Percentiles rank a stretch among this genome's conserved stretches.
These are phyloP conservation scores for Globisporangium abappressorium DNA, from an alignment of 352 stramenopile genomes.

Conservation along the genomic window DNA sequence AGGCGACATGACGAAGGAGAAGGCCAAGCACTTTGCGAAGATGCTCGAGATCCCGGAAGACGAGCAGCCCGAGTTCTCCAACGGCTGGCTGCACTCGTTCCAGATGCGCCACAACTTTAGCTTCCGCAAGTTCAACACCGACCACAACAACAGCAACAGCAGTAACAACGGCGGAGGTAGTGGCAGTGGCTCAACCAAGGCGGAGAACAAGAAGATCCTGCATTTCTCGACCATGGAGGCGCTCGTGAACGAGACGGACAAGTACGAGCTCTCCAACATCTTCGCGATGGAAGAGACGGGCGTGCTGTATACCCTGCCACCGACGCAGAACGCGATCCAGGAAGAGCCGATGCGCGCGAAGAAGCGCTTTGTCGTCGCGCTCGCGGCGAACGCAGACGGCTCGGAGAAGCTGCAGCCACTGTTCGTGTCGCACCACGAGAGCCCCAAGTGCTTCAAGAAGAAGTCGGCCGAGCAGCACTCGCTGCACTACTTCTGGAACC, in stretches of 20 bases:
- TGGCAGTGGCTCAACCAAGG: neutral
- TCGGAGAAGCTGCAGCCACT: slow-evolving; percentile 77
- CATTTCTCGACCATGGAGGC: slow-evolving; percentile 62
- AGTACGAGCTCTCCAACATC: slow-evolving; percentile 70
- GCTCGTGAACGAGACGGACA: slow-evolving; percentile 62
- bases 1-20: slow-evolving; percentile 84
- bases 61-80: slow-evolving; percentile 79
- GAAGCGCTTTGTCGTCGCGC: slow-evolving; percentile 66
- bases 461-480: slow-evolving; percentile 76
- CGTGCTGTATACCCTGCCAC: slow-evolving; percentile 70
- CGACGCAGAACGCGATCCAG: slow-evolving; percentile 39
- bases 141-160: slow-evolving; percentile 32
- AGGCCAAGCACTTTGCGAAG: slow-evolving; percentile 80
- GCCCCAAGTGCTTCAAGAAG: slow-evolving; percentile 74
- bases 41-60: slow-evolving; percentile 77
- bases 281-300: slow-evolving; percentile 77
- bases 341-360: slow-evolving; percentile 57
- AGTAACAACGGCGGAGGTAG: neutral
- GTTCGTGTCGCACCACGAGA: slow-evolving; percentile 77
- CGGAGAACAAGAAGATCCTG: slow-evolving; percentile 33
- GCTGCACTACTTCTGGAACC: slow-evolving; percentile 83
- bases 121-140: slow-evolving; percentile 79
- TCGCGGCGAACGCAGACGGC: slow-evolving; percentile 67
- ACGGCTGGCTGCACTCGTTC: slow-evolving; percentile 79
- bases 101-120: slow-evolving; percentile 83